Evolutionary conservation across 1,139 yeast genomes (phyloP).

Genomic region (Kurtzmaniella natalensis): DNA sequence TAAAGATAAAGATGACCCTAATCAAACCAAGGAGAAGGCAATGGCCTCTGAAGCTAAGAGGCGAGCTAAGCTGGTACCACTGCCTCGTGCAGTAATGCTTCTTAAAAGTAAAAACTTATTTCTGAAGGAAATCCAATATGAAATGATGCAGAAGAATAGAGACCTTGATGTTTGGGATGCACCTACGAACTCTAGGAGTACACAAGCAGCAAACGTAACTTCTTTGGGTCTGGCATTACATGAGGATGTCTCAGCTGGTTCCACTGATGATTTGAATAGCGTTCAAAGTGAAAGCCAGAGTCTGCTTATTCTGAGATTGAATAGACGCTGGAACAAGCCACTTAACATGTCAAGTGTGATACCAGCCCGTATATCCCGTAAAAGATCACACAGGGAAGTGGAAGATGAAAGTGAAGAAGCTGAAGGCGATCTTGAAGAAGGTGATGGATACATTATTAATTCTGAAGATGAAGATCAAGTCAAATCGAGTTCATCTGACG

Average conservation of each 20-base stretch:
- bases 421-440: not conserved
- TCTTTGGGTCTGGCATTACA: not conserved
- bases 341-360: not conserved
- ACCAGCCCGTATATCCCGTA: not conserved
- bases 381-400: constrained; percentile 1
- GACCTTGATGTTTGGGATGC: constrained; percentile 1
- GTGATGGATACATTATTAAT: too few species aligned
- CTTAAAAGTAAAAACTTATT: constrained; percentile 7
- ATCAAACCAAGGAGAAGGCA: not conserved
- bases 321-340: constrained; percentile 7
- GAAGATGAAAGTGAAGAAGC: not conserved
- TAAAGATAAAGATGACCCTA: too few species aligned
- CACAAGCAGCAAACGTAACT: too few species aligned
- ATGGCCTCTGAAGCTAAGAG: not conserved
- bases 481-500: not conserved
- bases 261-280: not conserved
- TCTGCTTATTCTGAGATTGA: constrained; percentile 6
- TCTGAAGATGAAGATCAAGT: too few species aligned
- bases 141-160: constrained; percentile 3
- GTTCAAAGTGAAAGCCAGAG: not conserved
- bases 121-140: constrained; percentile 13
- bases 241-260: not conserved
- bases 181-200: not conserved
- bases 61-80: constrained; percentile 1
- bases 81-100: constrained; percentile 3